Percentiles rank a stretch among this genome's conserved stretches.
These are phyloP conservation scores for Aureobasidium sp. DNA, from an alignment of 2,329 filamentous ascomycete genomes.

Conservation along the genomic window DNA sequence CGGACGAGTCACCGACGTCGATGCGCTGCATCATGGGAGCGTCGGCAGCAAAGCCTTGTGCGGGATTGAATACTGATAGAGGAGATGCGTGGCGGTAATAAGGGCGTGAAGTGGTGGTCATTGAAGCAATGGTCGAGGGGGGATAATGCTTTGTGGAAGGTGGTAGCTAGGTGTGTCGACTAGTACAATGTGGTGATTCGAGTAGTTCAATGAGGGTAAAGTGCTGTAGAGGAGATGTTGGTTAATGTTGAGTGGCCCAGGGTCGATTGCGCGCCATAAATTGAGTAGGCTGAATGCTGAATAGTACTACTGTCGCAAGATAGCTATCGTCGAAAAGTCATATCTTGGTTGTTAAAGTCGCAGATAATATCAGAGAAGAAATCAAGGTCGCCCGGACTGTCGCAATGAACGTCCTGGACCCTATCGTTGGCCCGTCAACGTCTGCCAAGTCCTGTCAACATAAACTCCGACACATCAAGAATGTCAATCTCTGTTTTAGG, in stretches of 20 bases:
- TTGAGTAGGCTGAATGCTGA: constrained; percentile 8
- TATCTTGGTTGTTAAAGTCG: background rate
- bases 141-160: constrained; percentile 5
- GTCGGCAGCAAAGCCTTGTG: constrained; percentile 50
- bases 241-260: background rate
- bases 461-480: background rate
- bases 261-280: constrained; percentile 4
- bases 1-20: constrained; percentile 83
- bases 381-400: background rate
- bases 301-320: constrained; percentile 18
- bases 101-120: constrained; percentile 28
- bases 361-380: background rate
- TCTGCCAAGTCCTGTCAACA: constrained; percentile 19
- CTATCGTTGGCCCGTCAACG: constrained; percentile 15
- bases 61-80: constrained; percentile 47
- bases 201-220: background rate
- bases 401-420: background rate
- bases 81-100: constrained; percentile 46
- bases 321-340: constrained; percentile 14
- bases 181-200: background rate
- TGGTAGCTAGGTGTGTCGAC: background rate
- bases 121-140: constrained; percentile 21
- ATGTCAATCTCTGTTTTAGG: too few relatives aligned
- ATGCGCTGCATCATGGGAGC: constrained; percentile 54
- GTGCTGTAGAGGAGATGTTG: background rate